Evolutionary conservation across 306 rosid genomes (phyloP).

Genomic region (Gillenia trifoliata): DNA sequence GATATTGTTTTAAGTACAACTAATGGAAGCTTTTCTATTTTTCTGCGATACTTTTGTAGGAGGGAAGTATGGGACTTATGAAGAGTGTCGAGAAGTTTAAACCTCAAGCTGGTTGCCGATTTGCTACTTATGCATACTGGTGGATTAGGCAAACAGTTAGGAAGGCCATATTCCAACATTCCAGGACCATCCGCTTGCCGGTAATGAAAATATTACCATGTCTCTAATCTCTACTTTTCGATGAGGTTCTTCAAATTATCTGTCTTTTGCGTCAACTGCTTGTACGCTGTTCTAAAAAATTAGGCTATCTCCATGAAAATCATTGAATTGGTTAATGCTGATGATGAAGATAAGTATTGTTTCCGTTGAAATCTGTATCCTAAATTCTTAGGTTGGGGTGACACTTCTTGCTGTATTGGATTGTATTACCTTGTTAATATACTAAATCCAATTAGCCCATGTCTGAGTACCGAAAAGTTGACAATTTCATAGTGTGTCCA

Average conservation of each 20-base stretch:
- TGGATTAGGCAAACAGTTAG: constrained; percentile 75
- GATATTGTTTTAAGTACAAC: constrained; percentile 1
- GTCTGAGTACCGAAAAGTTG: too few relatives aligned
- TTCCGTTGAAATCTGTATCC: not conserved
- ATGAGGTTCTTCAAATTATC: not conserved
- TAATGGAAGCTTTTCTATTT: constrained; percentile 10
- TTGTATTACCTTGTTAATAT: too few relatives aligned
- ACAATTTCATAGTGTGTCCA: not conserved
- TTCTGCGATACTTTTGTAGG: constrained; percentile 42
- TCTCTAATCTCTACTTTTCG: not conserved
- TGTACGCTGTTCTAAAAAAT: not conserved
- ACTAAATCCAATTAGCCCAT: too few relatives aligned
- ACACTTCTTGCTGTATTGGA: too few relatives aligned
- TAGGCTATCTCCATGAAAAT: constrained; percentile 9
- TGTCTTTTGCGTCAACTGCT: not conserved
- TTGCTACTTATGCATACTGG: constrained; percentile 82
- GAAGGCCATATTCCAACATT: constrained; percentile 71
- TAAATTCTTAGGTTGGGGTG: too few relatives aligned
- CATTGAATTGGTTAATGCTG: not conserved
- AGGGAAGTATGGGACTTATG: constrained; percentile 88
- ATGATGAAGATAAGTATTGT: not conserved
- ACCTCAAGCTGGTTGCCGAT: constrained; percentile 84
- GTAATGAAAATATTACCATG: constrained; percentile 30
- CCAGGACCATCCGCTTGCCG: constrained; percentile 82
- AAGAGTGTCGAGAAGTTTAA: constrained; percentile 79